Conservation (phyloP, 441 rosid species). For the Populus hybrid region DNA sequence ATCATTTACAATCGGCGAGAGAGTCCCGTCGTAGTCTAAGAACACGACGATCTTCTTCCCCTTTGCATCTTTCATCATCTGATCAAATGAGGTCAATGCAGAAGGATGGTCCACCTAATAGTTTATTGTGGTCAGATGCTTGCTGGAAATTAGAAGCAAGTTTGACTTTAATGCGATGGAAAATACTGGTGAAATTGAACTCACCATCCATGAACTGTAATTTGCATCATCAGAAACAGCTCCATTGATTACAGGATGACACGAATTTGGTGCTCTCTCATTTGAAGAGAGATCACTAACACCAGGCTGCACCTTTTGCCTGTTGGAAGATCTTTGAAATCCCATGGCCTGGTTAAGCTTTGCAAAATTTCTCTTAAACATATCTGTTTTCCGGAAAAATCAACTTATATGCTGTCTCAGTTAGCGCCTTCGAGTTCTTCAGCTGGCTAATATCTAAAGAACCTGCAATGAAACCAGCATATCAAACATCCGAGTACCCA, state of each 20-base stretch:
- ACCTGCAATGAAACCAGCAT: conserved; percentile 6
- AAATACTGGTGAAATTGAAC: not conserved
- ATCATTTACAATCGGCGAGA: conserved; percentile 90
- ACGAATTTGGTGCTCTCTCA: conserved; percentile 1
- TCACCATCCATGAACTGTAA: conserved; percentile 50
- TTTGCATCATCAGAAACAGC: conserved; percentile 17
- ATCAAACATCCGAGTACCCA: not conserved
- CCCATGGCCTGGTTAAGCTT: conserved; percentile 29
- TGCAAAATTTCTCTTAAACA: conserved; percentile 21
- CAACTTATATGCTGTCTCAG: not conserved
- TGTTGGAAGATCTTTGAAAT: conserved; percentile 22
- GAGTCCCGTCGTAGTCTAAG: conserved; percentile 93
- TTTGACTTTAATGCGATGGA: not conserved
- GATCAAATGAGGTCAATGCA: conserved; percentile 67
- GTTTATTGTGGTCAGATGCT: not conserved
- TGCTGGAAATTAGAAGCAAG: not conserved
- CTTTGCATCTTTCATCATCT: conserved; percentile 57
- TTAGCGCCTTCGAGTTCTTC: not conserved
- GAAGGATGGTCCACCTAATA: conserved; percentile 83
- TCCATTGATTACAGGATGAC: not conserved
- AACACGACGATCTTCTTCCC: conserved; percentile 88
- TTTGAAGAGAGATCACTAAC: conserved; percentile 1
- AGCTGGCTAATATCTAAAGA: not conserved
- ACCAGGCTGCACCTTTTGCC: conserved; percentile 21
- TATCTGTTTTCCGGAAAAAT: not conserved